Conservation (phyloP, 2,329 filamentous ascomycete species). For the Cladobotryum protrusum region DNA sequence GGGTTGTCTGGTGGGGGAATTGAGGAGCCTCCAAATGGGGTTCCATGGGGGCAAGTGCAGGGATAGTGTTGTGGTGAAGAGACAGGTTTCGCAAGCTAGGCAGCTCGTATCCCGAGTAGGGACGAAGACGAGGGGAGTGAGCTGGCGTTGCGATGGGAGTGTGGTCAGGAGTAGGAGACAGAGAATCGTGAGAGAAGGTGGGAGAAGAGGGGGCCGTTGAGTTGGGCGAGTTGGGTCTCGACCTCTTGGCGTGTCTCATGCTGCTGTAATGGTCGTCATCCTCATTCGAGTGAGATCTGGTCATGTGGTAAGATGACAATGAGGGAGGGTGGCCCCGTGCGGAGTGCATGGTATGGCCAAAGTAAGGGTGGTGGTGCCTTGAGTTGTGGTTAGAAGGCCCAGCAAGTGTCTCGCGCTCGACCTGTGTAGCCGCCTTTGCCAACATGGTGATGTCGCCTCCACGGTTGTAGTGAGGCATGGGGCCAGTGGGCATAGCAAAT, state of each 20-base stretch:
- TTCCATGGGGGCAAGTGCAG: slow-evolving; percentile 54
- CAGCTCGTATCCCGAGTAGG: slow-evolving; percentile 71
- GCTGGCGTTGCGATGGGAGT: slow-evolving; percentile 97
- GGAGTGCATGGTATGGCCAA: slow-evolving; percentile 40
- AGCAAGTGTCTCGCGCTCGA: slow-evolving; percentile 51
- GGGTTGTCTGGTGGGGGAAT: slow-evolving; percentile 42
- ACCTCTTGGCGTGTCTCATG: slow-evolving; percentile 74
- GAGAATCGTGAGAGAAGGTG: slow-evolving; percentile 91
- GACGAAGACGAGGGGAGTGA: slow-evolving; percentile 84
- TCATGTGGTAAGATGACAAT: slow-evolving; percentile 89
- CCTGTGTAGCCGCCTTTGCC: slow-evolving; percentile 54
- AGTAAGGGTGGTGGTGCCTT: slow-evolving; percentile 49
- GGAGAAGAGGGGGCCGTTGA: slow-evolving; percentile 94
- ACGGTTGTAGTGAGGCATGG: slow-evolving; percentile 44
- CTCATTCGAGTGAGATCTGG: slow-evolving; percentile 76
- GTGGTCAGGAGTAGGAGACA: slow-evolving; percentile 92
- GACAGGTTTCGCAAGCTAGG: slow-evolving; percentile 70
- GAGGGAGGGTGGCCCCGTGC: slow-evolving; percentile 63
- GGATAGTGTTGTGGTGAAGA: slow-evolving; percentile 46
- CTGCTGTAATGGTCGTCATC: slow-evolving; percentile 69
- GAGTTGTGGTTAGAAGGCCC: slow-evolving; percentile 36
- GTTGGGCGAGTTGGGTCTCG: slow-evolving; percentile 86
- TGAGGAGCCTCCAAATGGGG: slow-evolving; percentile 43
- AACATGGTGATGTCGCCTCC: slow-evolving; percentile 53
- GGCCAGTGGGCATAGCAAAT: slow-evolving; percentile 49